Conservation (phyloP, 2,329 filamentous ascomycete genomes). For the Aspergillus melleus region DNA sequence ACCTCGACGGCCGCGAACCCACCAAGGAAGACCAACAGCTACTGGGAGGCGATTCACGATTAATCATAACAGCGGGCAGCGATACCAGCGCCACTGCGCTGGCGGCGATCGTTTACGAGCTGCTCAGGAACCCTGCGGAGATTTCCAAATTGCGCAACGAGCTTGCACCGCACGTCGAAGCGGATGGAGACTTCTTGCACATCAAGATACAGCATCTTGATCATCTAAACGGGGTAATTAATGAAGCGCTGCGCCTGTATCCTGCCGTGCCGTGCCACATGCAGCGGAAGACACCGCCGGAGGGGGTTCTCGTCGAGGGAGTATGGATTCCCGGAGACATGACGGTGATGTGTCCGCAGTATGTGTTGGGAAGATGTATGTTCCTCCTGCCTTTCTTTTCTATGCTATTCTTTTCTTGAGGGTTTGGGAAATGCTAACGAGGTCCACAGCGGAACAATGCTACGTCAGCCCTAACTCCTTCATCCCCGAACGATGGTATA, state of each 20-base stretch:
- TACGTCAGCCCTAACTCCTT: neutral
- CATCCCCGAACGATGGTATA: neutral
- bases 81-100: neutral
- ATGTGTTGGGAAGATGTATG: neutral
- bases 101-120: neutral
- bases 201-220: constrained; percentile 3
- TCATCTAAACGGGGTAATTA: neutral
- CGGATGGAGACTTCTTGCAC: constrained; percentile 1
- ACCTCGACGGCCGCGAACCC: neutral
- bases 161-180: constrained; percentile 22
- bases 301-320: neutral
- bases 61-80: neutral
- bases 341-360: neutral
- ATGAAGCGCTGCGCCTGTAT: neutral
- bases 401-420: too few species aligned
- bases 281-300: neutral
- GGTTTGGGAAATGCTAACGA: neutral
- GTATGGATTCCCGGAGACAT: neutral
- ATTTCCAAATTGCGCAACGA: constrained; percentile 32
- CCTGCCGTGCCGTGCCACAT: neutral
- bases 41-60: neutral
- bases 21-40: neutral
- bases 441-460: neutral
- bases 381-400: too few species aligned
- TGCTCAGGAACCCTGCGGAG: neutral